These are phyloP conservation scores for Daldinia bambusicola DNA, from an alignment of 495 filamentous ascomycete genomes.

Conservation along the genomic window DNA sequence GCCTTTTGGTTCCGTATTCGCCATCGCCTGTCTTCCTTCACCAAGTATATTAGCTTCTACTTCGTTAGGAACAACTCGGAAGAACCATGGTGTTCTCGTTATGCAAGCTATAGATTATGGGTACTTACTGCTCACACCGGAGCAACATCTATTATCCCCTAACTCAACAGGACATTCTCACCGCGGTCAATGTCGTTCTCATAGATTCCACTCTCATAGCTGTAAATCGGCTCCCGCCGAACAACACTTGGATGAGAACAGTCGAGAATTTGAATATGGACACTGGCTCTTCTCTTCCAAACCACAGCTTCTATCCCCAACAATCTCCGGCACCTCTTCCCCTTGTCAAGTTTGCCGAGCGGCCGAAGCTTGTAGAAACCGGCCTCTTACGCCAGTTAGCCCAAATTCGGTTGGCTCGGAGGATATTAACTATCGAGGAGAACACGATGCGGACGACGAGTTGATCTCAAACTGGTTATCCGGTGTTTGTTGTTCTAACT, in stretches of 20 bases:
- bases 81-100: conserved; percentile 29
- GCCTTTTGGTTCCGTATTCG: conserved; percentile 30
- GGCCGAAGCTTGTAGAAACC: conserved; percentile 32
- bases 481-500: conserved; percentile 21
- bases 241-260: conserved; percentile 44
- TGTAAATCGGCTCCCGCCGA: conserved; percentile 41
- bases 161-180: conserved; percentile 33
- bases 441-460: conserved; percentile 30
- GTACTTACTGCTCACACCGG: conserved; percentile 9
- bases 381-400: conserved; percentile 35
- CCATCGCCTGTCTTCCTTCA: conserved; percentile 27
- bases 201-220: conserved; percentile 38
- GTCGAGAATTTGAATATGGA: conserved; percentile 42
- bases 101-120: conserved; percentile 31
- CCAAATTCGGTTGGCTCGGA: conserved; percentile 30
- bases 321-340: conserved; percentile 19
- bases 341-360: conserved; percentile 23
- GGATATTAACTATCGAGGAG: conserved; percentile 14
- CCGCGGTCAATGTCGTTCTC: conserved; percentile 12
- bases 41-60: conserved; percentile 28
- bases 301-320: conserved; percentile 18
- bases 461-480: conserved; percentile 36
- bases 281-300: conserved; percentile 29
- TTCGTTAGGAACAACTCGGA: conserved; percentile 23
- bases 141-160: conserved; percentile 27